A percentile compares a stretch with the other conserved stretches of the same genome.
Conservation (phyloP, 768 basidiomycete species). For the Boletus edulis region DNA sequence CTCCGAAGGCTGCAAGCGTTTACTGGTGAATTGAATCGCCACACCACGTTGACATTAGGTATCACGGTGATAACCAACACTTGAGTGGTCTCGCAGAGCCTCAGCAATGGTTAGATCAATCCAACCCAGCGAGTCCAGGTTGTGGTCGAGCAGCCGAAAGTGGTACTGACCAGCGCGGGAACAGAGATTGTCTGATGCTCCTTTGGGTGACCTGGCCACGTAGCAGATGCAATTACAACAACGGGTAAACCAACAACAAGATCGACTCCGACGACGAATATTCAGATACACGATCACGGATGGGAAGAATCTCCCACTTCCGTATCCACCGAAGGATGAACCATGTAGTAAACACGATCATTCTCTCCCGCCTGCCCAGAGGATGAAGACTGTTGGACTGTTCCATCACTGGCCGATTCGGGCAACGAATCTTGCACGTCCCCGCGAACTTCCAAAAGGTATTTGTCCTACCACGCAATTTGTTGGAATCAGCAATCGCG, state of each 20-base stretch:
- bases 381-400: conserved; percentile 44
- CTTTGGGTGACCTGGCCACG: not conserved
- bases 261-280: conserved; percentile 4
- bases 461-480: conserved; percentile 67
- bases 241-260: conserved; percentile 9
- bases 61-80: not conserved
- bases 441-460: conserved; percentile 77
- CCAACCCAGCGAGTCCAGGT: not conserved
- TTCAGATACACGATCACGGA: conserved; percentile 11
- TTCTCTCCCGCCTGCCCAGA: conserved; percentile 52
- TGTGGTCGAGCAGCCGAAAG: not conserved
- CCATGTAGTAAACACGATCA: conserved; percentile 81
- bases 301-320: conserved; percentile 44
- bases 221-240: conserved; percentile 5
- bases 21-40: not conserved
- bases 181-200: not conserved
- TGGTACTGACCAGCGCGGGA: not conserved
- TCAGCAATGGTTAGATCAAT: not conserved
- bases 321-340: conserved; percentile 83
- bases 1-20: not conserved
- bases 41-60: conserved; percentile 1
- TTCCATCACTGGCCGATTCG: conserved; percentile 59
- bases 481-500: too few relatives aligned
- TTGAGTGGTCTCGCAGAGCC: not conserved
- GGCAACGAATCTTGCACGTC: conserved; percentile 79